These are phyloP conservation scores for Cyberlindnera euphorbiae DNA, from an alignment of 805 yeast species.

Conservation along the genomic window DNA sequence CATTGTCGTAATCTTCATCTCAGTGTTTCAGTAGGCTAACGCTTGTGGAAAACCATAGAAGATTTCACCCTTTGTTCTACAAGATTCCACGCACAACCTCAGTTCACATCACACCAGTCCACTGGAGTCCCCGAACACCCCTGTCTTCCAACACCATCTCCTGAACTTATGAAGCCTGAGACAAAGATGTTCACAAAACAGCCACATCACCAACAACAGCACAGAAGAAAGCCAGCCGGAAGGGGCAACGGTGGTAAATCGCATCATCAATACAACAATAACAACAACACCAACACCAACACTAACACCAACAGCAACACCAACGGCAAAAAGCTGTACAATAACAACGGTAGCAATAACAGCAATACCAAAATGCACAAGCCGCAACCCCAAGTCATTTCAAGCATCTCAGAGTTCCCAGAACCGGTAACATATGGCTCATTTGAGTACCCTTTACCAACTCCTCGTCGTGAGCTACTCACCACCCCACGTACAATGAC, in stretches of 20 bases:
- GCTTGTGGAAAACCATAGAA: not conserved
- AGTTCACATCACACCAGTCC: not conserved
- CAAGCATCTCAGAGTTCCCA: constrained; percentile 14
- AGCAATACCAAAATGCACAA: constrained; percentile 1
- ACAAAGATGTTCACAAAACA: constrained; percentile 5
- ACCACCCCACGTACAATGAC: constrained; percentile 5
- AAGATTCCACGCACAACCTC: too few species aligned
- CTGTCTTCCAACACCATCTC: too few species aligned
- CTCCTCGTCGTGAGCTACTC: constrained; percentile 1
- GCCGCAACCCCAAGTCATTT: constrained; percentile 3
- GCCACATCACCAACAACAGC: not conserved
- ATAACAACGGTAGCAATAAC: constrained; percentile 2
- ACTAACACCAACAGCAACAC: constrained; percentile 1
- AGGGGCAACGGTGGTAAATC: constrained; percentile 1
- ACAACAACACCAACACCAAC: constrained; percentile 2
- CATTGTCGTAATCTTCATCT: too few species aligned
- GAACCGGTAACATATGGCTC: constrained; percentile 10
- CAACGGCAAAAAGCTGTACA: too few species aligned
- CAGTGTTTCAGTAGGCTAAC: not conserved
- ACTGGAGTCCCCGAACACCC: too few species aligned
- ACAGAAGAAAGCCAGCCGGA: constrained; percentile 7
- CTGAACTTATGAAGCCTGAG: too few species aligned
- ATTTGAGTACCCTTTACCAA: constrained; percentile 16
- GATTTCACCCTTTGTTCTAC: not conserved
- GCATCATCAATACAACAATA: constrained; percentile 1